phyloP scores from a whole-genome alignment of 2,329 filamentous ascomycete genomes.

The Penicillium glabrum region DNA sequence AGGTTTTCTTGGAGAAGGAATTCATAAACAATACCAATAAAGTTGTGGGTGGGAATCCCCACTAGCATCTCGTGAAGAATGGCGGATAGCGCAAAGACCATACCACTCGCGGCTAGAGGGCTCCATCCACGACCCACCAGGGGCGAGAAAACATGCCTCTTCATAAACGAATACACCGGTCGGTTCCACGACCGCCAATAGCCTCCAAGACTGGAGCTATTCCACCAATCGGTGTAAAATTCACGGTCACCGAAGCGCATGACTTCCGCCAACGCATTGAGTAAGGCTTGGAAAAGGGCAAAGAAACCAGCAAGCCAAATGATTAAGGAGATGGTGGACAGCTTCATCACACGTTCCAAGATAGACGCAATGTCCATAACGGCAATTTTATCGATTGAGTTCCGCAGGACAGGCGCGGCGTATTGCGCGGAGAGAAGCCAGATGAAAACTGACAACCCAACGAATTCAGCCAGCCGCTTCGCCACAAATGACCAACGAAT shows the following conservation, averaged over 20 bases:
- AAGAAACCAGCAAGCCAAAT: constrained; percentile 99
- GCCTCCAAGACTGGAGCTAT: constrained; percentile 75
- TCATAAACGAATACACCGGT: constrained; percentile 96
- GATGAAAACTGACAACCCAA: constrained; percentile 80
- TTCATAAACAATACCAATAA: constrained; percentile 63
- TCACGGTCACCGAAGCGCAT: constrained; percentile 87
- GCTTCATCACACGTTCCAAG: constrained; percentile 85
- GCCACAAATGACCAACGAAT: constrained; percentile 86
- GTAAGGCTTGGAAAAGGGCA: constrained; percentile 86
- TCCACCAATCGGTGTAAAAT: constrained; percentile 99
- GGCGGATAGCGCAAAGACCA: constrained; percentile 86
- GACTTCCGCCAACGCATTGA: constrained; percentile 89
- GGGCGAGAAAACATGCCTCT: constrained; percentile 86
- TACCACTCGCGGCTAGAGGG: constrained; percentile 66
- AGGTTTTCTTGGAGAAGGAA: not conserved
- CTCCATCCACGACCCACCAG: constrained; percentile 82
- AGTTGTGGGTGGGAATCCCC: constrained; percentile 90
- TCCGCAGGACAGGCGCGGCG: constrained; percentile 81
- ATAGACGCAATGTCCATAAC: constrained; percentile 78
- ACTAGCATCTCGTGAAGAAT: constrained; percentile 90
- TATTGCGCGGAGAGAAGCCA: constrained; percentile 96
- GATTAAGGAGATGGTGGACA: constrained; percentile 90
- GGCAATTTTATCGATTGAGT: constrained; percentile 85
- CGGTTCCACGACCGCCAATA: constrained; percentile 99
- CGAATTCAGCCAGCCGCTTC: constrained; percentile 77